Evolutionary conservation across 306 rosid genomes (phyloP), one percentile per base, ranked within the genome.

Genomic region (Cucumis hystrix): DNA sequence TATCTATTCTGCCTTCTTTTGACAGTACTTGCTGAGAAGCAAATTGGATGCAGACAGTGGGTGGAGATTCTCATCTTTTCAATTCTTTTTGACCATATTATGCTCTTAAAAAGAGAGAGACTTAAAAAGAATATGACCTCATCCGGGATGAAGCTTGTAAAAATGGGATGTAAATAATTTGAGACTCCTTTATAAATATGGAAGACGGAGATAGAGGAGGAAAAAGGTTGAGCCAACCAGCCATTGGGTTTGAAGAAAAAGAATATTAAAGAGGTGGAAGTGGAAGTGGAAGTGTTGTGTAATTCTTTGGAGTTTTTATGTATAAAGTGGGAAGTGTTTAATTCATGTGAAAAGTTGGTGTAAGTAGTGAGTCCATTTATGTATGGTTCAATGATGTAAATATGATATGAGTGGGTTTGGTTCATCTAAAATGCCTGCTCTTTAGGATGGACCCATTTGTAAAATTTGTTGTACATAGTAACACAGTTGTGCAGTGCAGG

Each of bases 91-190:
- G 77, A 72, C 28, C 77, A 52, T 33, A 33, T 33, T 33, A 33
- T 72, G 77, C 61, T 72, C 62, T 51, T 73, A 51, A 73, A 21
- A 54, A 47, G 76, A 51, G 76, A 51, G 60, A 71, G 23, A 30
- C 43, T 16, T 47, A 14, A 28, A 57, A 45, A 69, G 37, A 72
- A 17, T 28, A 8, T 51, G 55, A 20, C 28, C 60, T 51, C 76
- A 25, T 28, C 61, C 49, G 76, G 21, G 41, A 23, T 51, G 60
- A 51, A 72, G 41, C 76, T 28, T 72, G 59, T 72, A 16, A 73
- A 16, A 12, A 45, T 23, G 23, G 39, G 49, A 73, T 73, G 63
- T 73, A 52, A 52, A 73, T 73, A 73, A 23, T 33, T 51, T 5
- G 76, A 72, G 10, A 52, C 41, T 73, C 47, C 56, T 43, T 1